phyloP scores from a whole-genome alignment of 129 eudicot genomes.

The Calendula officinalis region DNA sequence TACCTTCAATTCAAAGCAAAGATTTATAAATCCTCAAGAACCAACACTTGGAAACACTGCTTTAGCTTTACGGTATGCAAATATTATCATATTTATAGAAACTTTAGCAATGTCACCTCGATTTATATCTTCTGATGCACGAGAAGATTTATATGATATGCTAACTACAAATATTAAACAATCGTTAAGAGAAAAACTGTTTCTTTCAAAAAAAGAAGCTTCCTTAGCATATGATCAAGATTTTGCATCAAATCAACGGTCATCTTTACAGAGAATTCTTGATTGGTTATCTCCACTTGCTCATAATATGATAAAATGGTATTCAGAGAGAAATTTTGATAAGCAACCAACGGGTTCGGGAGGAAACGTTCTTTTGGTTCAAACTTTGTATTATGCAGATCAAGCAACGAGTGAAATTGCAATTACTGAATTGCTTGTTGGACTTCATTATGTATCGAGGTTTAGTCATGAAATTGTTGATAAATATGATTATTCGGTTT shows the following conservation, averaged over 20 bases:
- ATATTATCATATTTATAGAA: conserved; percentile 67
- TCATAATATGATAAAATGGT: conserved; percentile 86
- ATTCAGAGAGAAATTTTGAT: conserved; percentile 81
- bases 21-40: conserved; percentile 38
- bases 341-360: conserved; percentile 56
- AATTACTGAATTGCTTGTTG: conserved; percentile 74
- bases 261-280: conserved; percentile 51
- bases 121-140: conserved; percentile 59
- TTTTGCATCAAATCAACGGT: conserved; percentile 58
- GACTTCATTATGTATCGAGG: conserved; percentile 66
- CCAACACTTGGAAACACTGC: conserved; percentile 72
- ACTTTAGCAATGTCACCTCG: conserved; percentile 77
- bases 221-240: conserved; percentile 46
- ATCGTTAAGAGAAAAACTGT: conserved; percentile 56
- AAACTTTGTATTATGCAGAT: conserved; percentile 78
- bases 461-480: conserved; percentile 45
- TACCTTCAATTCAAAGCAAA: conserved; percentile 38
- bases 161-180: conserved; percentile 59
- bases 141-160: conserved; percentile 86
- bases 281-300: conserved; percentile 98
- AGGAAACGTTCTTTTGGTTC: conserved; percentile 67
- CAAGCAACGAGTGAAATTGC: conserved; percentile 71
- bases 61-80: conserved; percentile 77
- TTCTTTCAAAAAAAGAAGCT: conserved; percentile 35
- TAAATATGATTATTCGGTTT: conserved; percentile 28